Evolutionary conservation across 495 filamentous ascomycete genomes (phyloP), one percentile per base, ranked within the genome.

Genomic region (Penicilliopsis zonata): DNA sequence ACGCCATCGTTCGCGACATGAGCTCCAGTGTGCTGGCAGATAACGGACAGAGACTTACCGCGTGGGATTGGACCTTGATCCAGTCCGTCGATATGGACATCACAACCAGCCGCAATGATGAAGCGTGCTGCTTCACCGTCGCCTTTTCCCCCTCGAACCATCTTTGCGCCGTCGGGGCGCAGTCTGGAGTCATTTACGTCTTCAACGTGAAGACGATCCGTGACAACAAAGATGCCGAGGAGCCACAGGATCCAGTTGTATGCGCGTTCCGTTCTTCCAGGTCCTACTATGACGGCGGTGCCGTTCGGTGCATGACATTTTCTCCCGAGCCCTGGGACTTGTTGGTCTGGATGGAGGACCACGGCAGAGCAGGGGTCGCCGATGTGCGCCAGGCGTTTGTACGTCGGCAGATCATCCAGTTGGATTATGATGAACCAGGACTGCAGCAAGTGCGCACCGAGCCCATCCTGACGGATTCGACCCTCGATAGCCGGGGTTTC

Each of bases 311-410:
- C 34, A 88, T 98, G 76, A 68, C 76, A 14, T 98, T 98, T 49
- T 80, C 82, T 0, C 86, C 90, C 2, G 82, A 80, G 13, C 84
- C 87, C 7, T 82, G 78, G 71, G 88, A 98, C 52, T 70, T 98
- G 10, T 65, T 98, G 20, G 81, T 92, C 15, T 95, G 88, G 86
- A 74, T 86, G 13, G 90, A 98, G 57, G 80, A 93, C 39, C 78
- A 77, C 38, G 87, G 84, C 6, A 70, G 81, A 41, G 70, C 88
- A 20, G 87, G 86, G 8, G 64, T 96, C 28, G 81, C 81, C 2
- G 90, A 98, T 60, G 59, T 87, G 14, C 78, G 90, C 14, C 75
- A 73, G 36, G 74, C 76, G 13, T 85, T 93, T 38, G 55, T 66
- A 14, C 76, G 76, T 17, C 74, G 82, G 19, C 90, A 98, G 49